A percentile compares a stretch with the other conserved stretches of the same genome.
These are phyloP conservation scores for Dimocarpus longan DNA, from an alignment of 345 rosid genomes.

Conservation along the genomic window DNA sequence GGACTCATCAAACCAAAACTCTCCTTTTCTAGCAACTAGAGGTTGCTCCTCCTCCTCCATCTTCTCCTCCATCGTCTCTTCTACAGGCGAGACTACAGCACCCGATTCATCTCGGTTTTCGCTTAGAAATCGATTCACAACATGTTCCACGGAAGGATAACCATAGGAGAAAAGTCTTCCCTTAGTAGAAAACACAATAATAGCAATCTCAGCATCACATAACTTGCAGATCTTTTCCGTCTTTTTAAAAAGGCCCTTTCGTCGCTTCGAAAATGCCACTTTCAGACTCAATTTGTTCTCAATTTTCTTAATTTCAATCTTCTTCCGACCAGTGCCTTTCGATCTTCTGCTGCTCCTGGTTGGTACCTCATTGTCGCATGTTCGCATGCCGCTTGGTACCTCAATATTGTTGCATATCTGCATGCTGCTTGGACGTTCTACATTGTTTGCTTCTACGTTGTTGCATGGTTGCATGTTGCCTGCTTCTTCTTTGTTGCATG, in stretches of 20 bases:
- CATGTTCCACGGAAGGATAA: background rate
- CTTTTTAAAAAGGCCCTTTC: slow-evolving; percentile 33
- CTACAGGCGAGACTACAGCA: background rate
- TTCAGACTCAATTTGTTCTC: slow-evolving; percentile 22
- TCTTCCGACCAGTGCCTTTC: slow-evolving; percentile 24
- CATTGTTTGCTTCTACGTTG: background rate
- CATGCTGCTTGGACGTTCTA: no score
- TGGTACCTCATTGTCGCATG: no score
- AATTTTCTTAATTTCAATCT: slow-evolving; percentile 34
- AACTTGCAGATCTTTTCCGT: slow-evolving; percentile 15
- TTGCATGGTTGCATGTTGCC: background rate
- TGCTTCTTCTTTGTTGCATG: background rate
- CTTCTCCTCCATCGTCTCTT: background rate
- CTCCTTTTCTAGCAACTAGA: background rate
- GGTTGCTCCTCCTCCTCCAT: background rate
- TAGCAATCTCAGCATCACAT: slow-evolving; percentile 27
- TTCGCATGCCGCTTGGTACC: no score
- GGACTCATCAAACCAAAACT: slow-evolving; percentile 17
- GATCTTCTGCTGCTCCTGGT: background rate
- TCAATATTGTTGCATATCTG: background rate
- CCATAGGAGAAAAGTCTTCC: slow-evolving; percentile 18
- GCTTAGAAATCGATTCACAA: background rate
- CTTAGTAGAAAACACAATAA: slow-evolving; percentile 25
- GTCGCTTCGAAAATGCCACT: slow-evolving; percentile 35
- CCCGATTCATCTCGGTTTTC: background rate